These are phyloP conservation scores for Backusella sp. DNA, from an alignment of 192 early-diverging fungal species.

Conservation along the genomic window DNA sequence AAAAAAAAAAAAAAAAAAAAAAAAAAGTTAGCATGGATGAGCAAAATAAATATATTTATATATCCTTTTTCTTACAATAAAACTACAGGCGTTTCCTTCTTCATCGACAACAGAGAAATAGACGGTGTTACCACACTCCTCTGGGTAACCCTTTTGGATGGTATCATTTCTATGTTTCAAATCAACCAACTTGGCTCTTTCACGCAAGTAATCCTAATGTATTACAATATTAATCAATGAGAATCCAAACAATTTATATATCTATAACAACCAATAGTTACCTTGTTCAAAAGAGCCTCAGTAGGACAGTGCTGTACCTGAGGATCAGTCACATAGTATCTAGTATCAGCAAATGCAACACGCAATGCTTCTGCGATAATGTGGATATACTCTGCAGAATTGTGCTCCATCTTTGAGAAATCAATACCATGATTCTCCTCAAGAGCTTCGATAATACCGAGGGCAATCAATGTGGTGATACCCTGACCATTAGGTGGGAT, in stretches of 20 bases:
- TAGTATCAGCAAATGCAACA: conserved; percentile 74
- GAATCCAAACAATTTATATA: neutral
- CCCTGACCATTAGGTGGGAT: conserved; percentile 79
- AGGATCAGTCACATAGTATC: conserved; percentile 66
- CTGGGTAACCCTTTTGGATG: conserved; percentile 55
- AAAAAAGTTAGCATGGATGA: neutral
- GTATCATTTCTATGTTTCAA: conserved; percentile 45
- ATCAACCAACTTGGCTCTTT: conserved; percentile 58
- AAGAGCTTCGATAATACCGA: conserved; percentile 62
- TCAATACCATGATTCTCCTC: conserved; percentile 42
- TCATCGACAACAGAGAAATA: conserved; percentile 73
- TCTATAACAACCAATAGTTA: neutral
- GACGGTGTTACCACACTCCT: conserved; percentile 66
- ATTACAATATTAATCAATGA: neutral
- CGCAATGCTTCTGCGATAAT: conserved; percentile 64
- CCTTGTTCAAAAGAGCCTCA: conserved; percentile 52
- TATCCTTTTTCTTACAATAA: conserved; percentile 49
- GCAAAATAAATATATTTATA: neutral
- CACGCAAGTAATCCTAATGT: conserved; percentile 46
- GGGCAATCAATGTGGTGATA: conserved; percentile 65
- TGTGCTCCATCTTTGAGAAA: conserved; percentile 48
- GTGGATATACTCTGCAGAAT: conserved; percentile 64
- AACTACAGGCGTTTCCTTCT: conserved; percentile 81
- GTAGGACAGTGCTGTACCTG: conserved; percentile 46
- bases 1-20: too few species aligned